Evolutionary conservation across 306 rosid species (phyloP), one percentile per base, ranked within the genome.

Genomic region (Senna siamea): DNA sequence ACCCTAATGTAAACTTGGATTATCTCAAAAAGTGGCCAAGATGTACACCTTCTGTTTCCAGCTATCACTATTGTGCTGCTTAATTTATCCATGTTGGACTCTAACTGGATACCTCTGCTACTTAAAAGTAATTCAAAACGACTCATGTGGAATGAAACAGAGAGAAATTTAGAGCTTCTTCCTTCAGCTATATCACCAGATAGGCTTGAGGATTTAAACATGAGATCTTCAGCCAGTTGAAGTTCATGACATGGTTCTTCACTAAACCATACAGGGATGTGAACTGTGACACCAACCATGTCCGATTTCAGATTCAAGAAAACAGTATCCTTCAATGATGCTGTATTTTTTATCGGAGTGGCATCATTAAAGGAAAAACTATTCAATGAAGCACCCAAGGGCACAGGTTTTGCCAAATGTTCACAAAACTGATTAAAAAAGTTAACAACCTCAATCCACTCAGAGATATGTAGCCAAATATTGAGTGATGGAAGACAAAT

Each of bases 1-100:
- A 84, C 84, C 55, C 85, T 89, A 82, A 84, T 60, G 60, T 57
- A 68, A 57, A 84, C 82, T 78, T 83, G 86, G 73, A 76, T 70
- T 26, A 91, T 81, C 81, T 89, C 90, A 80, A 91, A 77, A 71
- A 91, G 81, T 53, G 96, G 96, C 86, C 84, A 87, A 76, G 93
- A 84, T 38, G 80, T 83, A 78, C 23, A 78, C 73, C 41, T 84
- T 66, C 78, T 75, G 46, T 87, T 76, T 85, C 85, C 87, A 70
- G 83, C 64, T 51, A 81, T 66, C 26, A 72, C 18, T 69, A 94
- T 61, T n/a, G 60, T 77, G 73, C 91, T 84, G 59, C 85, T 85
- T 73, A 88, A 70, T 78, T 86, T 94, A 74, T 89, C 93, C 54
- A 94, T 65, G 15, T 61, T 75, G 32, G 88, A 83, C 82, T 72